Evolutionary conservation across 257 asterid genomes (phyloP).

Genomic region (Gentiana straminea): DNA sequence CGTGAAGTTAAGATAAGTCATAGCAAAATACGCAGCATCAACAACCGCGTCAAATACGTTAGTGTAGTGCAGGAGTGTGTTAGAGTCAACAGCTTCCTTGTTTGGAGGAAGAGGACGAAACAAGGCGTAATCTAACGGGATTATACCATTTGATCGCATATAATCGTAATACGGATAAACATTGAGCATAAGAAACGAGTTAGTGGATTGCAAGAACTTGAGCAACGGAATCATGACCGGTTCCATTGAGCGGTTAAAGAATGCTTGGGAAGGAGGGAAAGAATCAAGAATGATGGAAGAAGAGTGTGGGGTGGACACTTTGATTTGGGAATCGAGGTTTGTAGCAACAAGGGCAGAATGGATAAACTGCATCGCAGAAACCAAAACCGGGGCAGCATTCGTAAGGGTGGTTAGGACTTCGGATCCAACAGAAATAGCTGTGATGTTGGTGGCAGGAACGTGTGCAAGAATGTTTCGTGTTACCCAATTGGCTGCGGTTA

Average conservation of each 20-base stretch:
- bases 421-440: constrained; percentile 75
- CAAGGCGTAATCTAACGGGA: constrained; percentile 75
- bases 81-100: constrained; percentile 83
- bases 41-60: constrained; percentile 88
- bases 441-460: constrained; percentile 76
- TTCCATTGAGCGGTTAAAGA: constrained; percentile 67
- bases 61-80: constrained; percentile 85
- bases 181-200: constrained; percentile 72
- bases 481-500: constrained; percentile 91
- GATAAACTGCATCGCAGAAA: constrained; percentile 63
- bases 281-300: constrained; percentile 78
- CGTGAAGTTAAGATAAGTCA: constrained; percentile 67
- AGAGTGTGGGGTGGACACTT: constrained; percentile 77
- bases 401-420: constrained; percentile 67
- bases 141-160: constrained; percentile 51
- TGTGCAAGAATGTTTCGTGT: constrained; percentile 58
- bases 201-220: constrained; percentile 50
- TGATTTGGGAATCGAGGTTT: constrained; percentile 59
- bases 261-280: constrained; percentile 93
- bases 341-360: constrained; percentile 79
- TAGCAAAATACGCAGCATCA: constrained; percentile 87
- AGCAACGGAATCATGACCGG: constrained; percentile 79
- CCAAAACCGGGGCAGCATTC: constrained; percentile 70
- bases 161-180: constrained; percentile 81
- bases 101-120: constrained; percentile 77